Evolutionary conservation across 2,329 filamentous ascomycete species (phyloP), one percentile per base, ranked within the genome.

Genomic region (Microdochium nivale): DNA sequence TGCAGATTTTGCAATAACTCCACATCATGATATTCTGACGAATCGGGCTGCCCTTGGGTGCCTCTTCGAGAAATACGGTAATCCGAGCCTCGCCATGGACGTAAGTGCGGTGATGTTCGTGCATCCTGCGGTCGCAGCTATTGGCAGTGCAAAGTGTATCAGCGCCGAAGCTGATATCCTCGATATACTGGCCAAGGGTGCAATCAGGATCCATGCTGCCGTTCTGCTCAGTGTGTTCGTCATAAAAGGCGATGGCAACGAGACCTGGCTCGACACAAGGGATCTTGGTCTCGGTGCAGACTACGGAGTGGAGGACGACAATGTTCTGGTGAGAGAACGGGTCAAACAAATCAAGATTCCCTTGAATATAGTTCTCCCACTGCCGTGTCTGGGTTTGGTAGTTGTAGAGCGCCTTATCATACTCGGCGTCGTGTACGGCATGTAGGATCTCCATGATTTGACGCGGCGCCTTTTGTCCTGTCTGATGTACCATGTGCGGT

Each of bases 241-340:
- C 90, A 64, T 99, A 99, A 66, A 95, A 99, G 30, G 87, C 88
- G 53, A 99, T 81, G 16, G 88, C 88, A 40, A 97, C 81, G n/a
- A 96, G 76, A 53, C 90, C 89, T 1, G 94, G 94, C 25, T 95
- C 95, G 47, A 86, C 84, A 62, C 94, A 99, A 1, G 94, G 94
- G 40, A 96, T 90, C 51, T 94, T 95, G 1, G 90, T 96, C 55
- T 87, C 84, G 0, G 91, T 96, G 65, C 92, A 97, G 49, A 96
- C 92, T 24, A 94, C 83, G 16, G 92, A 97, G 69, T 95, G 95
- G 9, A 99, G 73, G 2, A 97, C 88, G 11, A 95, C 90, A 54
- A 99, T 96, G 62, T 94, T 96, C 62, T 99, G 94, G 63, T 99
- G 95, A 0, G 90, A 88, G 63, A 90, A 94, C 0, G 95, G 94